Evolutionary conservation across 73 alveolate genomes (phyloP), one percentile per base, ranked within the genome.

Genomic region (Paramecium sonneborni): DNA sequence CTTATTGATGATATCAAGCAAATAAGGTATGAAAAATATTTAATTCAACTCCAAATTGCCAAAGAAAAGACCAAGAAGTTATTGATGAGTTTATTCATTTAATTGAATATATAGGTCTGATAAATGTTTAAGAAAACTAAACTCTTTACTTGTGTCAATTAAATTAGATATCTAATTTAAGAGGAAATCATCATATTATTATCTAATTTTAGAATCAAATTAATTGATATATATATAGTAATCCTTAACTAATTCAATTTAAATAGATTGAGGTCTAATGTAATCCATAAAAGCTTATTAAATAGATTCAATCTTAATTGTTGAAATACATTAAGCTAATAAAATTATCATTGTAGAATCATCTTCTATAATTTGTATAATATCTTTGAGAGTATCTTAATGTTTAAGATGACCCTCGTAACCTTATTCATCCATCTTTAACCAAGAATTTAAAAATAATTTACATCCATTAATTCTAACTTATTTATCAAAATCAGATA

Each of bases 391-490:
- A 62, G 84, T 26, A 9, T 62, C 84, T 62, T 26, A 26, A 11
- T 23, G 20, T 62, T 62, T 62, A 26, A 26, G 12, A 62, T 62
- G 84, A 30, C 48, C 48, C 48, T 62, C 84, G 24, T 62, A 62
- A 5, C 84, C 84, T 62, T 62, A 62, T 62, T 62, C 84, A 2
- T 62, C 84, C 84, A 62, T 62, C 26, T 62, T 62, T 9, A 62
- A 3, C 48, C 39, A 62, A 62, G 84, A 62, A 62, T 26, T 26
- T 10, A 62, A 26, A 62, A 62, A 62, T 32, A 62, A 12, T 62
- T n/a, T 62, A 26, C 84, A 62, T 14, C 48, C 84, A 30, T n/a
- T 32, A 4, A 62, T 11, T 26, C 84, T 62, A 62, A 62, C 48
- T 62, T 62, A 62, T 62, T 62, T 62, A 14, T 62, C 84, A 14